phyloP scores from a whole-genome alignment of 2,329 filamentous ascomycete species.

The Aspergillus sojae region DNA sequence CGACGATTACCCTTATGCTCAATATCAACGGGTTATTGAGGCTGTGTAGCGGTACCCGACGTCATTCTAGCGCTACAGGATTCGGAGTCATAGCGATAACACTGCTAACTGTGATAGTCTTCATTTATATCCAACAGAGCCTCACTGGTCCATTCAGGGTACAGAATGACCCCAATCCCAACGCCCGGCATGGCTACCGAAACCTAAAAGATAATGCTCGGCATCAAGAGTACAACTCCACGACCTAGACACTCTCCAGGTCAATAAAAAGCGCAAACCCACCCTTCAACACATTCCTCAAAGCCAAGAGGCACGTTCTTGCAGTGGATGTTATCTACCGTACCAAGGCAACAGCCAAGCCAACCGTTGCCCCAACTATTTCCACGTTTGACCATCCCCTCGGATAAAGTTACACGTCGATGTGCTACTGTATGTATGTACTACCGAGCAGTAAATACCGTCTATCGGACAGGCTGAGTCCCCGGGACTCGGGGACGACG shows the following conservation, averaged over 20 bases:
- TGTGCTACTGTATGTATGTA: neutral
- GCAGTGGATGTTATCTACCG: neutral
- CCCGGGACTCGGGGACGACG: neutral
- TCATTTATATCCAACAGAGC: neutral
- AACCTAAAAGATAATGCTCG: no score
- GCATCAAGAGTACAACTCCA: no score
- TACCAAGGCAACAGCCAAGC: neutral
- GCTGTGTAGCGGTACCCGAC: neutral
- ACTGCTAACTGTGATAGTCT: neutral
- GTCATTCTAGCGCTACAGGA: neutral
- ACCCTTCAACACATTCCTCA: neutral
- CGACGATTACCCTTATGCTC: neutral
- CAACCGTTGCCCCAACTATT: neutral
- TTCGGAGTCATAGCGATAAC: neutral
- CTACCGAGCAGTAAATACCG: neutral
- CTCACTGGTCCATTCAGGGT: no score
- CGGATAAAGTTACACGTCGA: neutral
- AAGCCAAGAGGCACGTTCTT: neutral
- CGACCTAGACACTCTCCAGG: no score
- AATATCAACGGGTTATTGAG: neutral
- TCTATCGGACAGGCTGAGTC: neutral
- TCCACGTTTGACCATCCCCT: neutral
- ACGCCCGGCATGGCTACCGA: no score
- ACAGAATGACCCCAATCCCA: no score
- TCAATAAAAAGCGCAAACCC: no score